phyloP scores from a whole-genome alignment of 805 yeast species.

The Starmerella potacharoeniae region DNA sequence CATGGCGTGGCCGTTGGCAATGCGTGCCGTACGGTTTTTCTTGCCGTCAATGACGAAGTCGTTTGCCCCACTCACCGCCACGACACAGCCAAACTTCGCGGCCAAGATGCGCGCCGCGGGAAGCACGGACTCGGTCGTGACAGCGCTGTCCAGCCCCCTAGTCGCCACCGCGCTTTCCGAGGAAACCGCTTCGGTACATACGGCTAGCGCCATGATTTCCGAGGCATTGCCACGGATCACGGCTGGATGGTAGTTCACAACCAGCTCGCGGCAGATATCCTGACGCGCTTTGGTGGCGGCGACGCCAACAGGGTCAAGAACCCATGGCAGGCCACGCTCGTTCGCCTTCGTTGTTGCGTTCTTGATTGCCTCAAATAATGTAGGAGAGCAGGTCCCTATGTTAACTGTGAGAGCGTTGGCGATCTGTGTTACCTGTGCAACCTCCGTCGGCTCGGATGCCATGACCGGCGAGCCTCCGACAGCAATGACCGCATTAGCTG shows the following conservation, averaged over 20 bases:
- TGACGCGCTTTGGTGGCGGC: constrained; percentile 63
- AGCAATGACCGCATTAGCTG: constrained; percentile 78
- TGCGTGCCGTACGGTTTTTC: constrained; percentile 4
- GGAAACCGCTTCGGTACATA: background rate
- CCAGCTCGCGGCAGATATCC: constrained; percentile 36
- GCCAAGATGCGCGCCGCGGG: constrained; percentile 19
- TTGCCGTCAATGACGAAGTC: constrained; percentile 18
- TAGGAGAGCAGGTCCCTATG: constrained; percentile 46
- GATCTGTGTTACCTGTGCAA: constrained; percentile 47
- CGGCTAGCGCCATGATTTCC: constrained; percentile 44
- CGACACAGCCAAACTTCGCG: constrained; percentile 3
- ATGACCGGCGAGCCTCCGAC: constrained; percentile 80
- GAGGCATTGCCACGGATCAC: constrained; percentile 76
- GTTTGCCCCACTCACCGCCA: constrained; percentile 18
- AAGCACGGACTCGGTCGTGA: constrained; percentile 14
- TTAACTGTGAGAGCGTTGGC: constrained; percentile 55
- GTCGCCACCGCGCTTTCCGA: constrained; percentile 25
- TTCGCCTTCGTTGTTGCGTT: constrained; percentile 42
- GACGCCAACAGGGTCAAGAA: constrained; percentile 88
- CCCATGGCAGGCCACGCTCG: constrained; percentile 44
- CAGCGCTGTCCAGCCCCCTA: constrained; percentile 20
- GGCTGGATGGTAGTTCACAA: constrained; percentile 46
- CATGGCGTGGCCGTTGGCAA: constrained; percentile 18
- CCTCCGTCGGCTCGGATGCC: constrained; percentile 67
- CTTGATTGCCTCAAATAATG: constrained; percentile 12